Conservation (phyloP, 768 basidiomycete genomes). For the Trametes punicea region DNA sequence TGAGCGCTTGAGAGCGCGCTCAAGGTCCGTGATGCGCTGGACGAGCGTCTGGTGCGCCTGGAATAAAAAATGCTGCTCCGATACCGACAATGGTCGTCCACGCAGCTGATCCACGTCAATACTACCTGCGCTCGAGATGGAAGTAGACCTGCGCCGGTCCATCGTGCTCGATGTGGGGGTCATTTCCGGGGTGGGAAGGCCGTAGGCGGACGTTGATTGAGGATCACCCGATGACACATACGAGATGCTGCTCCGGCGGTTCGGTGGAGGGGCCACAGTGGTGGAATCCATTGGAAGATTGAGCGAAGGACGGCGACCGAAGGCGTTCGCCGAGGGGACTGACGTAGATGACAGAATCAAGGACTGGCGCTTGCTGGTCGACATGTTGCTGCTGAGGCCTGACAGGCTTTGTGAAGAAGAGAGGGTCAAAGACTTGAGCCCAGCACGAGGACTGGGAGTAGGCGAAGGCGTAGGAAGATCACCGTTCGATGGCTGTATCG, state of each 20-base stretch:
- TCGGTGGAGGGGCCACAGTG: constrained; percentile 28
- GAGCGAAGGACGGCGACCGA: constrained; percentile 35
- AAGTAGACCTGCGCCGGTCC: constrained; percentile 22
- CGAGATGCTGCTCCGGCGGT: constrained; percentile 63
- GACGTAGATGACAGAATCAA: constrained; percentile 31
- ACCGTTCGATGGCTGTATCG: constrained; percentile 31
- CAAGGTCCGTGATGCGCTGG: constrained; percentile 77
- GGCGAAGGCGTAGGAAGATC: constrained; percentile 50
- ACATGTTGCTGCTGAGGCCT: constrained; percentile 9
- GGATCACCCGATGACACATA: constrained; percentile 54
- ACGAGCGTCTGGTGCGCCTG: constrained; percentile 82
- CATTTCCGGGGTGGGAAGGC: constrained; percentile 70
- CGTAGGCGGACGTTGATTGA: constrained; percentile 34
- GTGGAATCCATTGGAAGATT: constrained; percentile 20
- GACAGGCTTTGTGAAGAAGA: constrained; percentile 25
- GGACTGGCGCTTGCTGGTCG: constrained; percentile 32
- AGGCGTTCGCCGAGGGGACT: constrained; percentile 35
- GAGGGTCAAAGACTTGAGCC: constrained; percentile 54
- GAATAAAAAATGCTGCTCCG: constrained; percentile 83
- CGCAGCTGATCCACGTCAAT: constrained; percentile 13
- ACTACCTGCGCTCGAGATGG: constrained; percentile 15
- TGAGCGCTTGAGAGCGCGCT: constrained; percentile 53
- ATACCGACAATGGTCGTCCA: constrained; percentile 52
- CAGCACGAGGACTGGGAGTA: constrained; percentile 47
- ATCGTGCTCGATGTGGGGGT: constrained; percentile 50